phyloP scores from a whole-genome alignment of 1,139 yeast genomes.

The Diutina ranongensis region DNA sequence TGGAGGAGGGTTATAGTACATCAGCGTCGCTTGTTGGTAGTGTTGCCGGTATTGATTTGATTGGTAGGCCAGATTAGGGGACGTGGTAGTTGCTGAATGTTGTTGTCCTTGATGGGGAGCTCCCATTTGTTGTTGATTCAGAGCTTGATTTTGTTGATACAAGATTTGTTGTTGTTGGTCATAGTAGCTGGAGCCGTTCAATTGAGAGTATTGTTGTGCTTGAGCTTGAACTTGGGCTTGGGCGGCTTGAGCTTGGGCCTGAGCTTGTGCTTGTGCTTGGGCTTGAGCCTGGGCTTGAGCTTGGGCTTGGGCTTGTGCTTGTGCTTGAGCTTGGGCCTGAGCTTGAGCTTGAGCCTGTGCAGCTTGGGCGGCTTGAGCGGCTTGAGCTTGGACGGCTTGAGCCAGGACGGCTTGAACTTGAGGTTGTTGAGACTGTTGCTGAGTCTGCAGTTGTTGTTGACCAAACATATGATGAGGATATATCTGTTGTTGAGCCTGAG shows the following conservation, averaged over 20 bases:
- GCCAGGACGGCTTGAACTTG: neutral
- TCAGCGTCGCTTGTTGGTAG: constrained; percentile 6
- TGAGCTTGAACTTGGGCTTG: neutral
- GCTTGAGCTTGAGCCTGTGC: constrained; percentile 2
- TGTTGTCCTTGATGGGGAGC: neutral
- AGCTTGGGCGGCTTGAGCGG: neutral
- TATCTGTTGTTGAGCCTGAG: constrained; percentile 12
- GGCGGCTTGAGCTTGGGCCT: constrained; percentile 1
- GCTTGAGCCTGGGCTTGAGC: neutral
- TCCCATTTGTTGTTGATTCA: neutral
- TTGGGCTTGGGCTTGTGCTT: neutral
- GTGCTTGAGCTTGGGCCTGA: neutral
- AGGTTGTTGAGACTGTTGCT: constrained; percentile 6
- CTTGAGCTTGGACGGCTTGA: neutral
- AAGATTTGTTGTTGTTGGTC: neutral
- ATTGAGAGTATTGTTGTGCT: neutral
- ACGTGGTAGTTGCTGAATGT: neutral
- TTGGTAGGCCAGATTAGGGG: constrained; percentile 1
- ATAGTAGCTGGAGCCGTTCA: neutral
- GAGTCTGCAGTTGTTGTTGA: constrained; percentile 14
- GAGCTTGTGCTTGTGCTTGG: neutral
- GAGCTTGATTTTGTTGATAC: neutral
- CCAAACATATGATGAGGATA: constrained; percentile 12
- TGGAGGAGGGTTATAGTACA: constrained; percentile 5
- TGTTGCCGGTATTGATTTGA: constrained; percentile 7